A percentile compares a stretch with the other conserved stretches of the same genome.
These are phyloP conservation scores for Scorias spongiosa DNA, from an alignment of 2,329 filamentous ascomycete genomes.

Conservation along the genomic window DNA sequence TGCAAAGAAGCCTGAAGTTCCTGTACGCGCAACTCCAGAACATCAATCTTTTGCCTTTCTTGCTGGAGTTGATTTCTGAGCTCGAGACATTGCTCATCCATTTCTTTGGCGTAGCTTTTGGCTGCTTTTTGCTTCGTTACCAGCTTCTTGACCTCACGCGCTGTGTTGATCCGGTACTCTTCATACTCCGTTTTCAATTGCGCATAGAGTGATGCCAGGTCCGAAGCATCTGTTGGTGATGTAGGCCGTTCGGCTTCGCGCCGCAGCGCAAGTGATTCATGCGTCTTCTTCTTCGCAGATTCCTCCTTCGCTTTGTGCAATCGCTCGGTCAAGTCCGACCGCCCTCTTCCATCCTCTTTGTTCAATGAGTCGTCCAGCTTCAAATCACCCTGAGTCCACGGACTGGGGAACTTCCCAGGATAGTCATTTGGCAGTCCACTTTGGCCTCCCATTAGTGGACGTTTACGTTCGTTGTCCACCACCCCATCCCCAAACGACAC, in stretches of 20 bases:
- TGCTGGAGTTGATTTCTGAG: conserved; percentile 50
- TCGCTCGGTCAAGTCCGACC: conserved; percentile 29
- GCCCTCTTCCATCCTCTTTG: conserved; percentile 16
- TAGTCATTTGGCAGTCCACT: conserved; percentile 33
- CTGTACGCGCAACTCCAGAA: conserved; percentile 43
- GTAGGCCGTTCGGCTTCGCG: conserved; percentile 41
- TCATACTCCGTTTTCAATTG: conserved; percentile 73
- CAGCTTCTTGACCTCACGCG: conserved; percentile 59
- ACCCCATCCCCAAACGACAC: conserved; percentile 45
- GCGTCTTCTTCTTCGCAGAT: conserved; percentile 14
- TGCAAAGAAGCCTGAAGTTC: conserved; percentile 21
- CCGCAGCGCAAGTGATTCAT: conserved; percentile 12
- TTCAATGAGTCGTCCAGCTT: conserved; percentile 21
- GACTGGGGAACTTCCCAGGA: conserved; percentile 35
- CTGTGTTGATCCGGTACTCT: conserved; percentile 56
- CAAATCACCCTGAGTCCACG: conserved; percentile 25
- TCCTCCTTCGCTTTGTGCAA: conserved; percentile 30
- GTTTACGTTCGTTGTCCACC: conserved; percentile 39
- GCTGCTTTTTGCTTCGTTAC: conserved; percentile 67
- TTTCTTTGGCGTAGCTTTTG: conserved; percentile 64
- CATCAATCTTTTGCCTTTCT: conserved; percentile 51
- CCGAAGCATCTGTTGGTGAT: conserved; percentile 41
- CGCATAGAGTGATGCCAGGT: conserved; percentile 60
- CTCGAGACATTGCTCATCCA: conserved; percentile 55
- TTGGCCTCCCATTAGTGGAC: conserved; percentile 21